Evolutionary conservation across 805 yeast genomes (phyloP).

Genomic region (Tetrapisispora namnaoensis): DNA sequence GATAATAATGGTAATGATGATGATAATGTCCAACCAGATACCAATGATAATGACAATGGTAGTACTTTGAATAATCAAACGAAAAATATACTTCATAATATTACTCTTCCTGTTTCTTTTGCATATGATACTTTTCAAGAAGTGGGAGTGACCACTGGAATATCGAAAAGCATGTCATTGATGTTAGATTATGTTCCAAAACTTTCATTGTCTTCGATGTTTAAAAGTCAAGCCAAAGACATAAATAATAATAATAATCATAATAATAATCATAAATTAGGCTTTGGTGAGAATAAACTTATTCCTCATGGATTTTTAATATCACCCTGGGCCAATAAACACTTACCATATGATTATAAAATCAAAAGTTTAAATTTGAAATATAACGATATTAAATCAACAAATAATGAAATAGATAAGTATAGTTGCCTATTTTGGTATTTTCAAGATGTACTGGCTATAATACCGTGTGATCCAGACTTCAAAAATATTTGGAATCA

Average conservation of each 20-base stretch:
- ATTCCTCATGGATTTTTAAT: conserved; percentile 20
- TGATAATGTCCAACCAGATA: not conserved
- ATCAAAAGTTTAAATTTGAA: conserved; percentile 13
- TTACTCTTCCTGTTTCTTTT: conserved; percentile 25
- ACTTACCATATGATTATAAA: conserved; percentile 21
- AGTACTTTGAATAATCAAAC: not conserved
- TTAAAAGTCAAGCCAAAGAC: not conserved
- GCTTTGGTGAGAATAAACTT: not conserved
- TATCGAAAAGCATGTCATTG: conserved; percentile 23
- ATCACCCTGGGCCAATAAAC: conserved; percentile 20
- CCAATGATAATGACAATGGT: not conserved
- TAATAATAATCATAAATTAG: not conserved
- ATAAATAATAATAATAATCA: not conserved
- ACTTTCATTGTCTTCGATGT: conserved; percentile 6
- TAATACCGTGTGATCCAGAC: conserved; percentile 17
- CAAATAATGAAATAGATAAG: not conserved
- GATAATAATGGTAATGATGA: not conserved
- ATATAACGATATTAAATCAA: conserved; percentile 3
- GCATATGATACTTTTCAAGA: conserved; percentile 30
- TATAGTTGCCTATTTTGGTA: conserved; percentile 21
- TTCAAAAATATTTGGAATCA: conserved; percentile 23
- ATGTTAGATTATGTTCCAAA: conserved; percentile 23
- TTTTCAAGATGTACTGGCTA: conserved; percentile 18
- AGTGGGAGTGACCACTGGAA: conserved; percentile 27
- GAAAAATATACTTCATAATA: conserved; percentile 21